Conservation (phyloP, 2,329 filamentous ascomycete species). For the Microsporum ferrugineum region DNA sequence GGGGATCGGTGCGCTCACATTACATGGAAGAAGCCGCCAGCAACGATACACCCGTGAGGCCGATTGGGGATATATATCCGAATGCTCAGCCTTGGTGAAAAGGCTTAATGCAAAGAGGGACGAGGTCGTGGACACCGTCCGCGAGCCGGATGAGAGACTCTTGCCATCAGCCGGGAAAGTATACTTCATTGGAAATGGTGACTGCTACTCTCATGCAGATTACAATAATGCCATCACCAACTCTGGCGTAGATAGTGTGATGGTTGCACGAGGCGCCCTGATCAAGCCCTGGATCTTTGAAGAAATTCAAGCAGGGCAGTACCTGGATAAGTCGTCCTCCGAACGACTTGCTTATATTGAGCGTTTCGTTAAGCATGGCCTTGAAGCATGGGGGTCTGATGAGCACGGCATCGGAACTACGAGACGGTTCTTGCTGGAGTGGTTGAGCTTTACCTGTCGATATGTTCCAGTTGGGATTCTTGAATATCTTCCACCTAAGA, state of each 20-base stretch:
- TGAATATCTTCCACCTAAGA: conserved; percentile 72
- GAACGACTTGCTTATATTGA: conserved; percentile 80
- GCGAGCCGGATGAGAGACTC: conserved; percentile 63
- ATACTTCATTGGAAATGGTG: conserved; percentile 92
- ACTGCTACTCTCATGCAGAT: conserved; percentile 86
- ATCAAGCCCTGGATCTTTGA: conserved; percentile 99
- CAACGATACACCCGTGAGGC: conserved; percentile 85
- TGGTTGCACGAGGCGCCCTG: conserved; percentile 90
- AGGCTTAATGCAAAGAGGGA: conserved; percentile 60
- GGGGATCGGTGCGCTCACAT: conserved; percentile 86
- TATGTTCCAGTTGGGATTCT: conserved; percentile 85
- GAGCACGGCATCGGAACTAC: conserved; percentile 88
- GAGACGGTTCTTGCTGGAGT: conserved; percentile 84
- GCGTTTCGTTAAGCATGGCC: conserved; percentile 78
- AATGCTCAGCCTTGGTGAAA: conserved; percentile 76
- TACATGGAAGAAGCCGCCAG: conserved; percentile 86
- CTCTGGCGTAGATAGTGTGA: conserved; percentile 77
- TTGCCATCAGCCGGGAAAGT: conserved; percentile 59
- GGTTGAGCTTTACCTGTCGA: conserved; percentile 83
- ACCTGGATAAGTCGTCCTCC: conserved; percentile 83
- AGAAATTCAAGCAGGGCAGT: conserved; percentile 83
- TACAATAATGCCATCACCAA: conserved; percentile 69
- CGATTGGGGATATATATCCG: conserved; percentile 91
- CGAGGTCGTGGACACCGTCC: conserved; percentile 59
- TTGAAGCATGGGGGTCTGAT: conserved; percentile 92